phyloP scores from a whole-genome alignment of 768 basidiomycete genomes.

The Auricularia cornea region DNA sequence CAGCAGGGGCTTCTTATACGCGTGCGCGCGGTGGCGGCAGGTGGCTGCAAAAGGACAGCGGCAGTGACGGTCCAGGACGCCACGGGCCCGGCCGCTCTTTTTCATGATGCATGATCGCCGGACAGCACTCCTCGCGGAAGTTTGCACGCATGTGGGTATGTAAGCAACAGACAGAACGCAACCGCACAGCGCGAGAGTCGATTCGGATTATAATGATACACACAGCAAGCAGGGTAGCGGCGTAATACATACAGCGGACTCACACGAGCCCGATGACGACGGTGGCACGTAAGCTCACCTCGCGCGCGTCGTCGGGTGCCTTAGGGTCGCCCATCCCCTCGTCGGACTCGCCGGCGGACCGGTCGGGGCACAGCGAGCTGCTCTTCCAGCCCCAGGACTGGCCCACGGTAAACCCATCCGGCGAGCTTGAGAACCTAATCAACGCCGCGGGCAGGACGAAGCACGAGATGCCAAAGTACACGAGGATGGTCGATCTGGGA shows the following conservation, averaged over 20 bases:
- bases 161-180: no score
- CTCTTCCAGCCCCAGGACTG: constrained; percentile 96
- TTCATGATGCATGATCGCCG: no score
- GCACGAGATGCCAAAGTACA: constrained; percentile 80
- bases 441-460: constrained; percentile 74
- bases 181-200: no score
- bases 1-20: background rate
- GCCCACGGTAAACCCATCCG: constrained; percentile 74
- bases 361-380: constrained; percentile 40
- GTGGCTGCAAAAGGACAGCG: no score
- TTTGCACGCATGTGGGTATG: no score
- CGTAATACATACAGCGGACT: background rate
- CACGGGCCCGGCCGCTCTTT: no score
- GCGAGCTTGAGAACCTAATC: constrained; percentile 77
- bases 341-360: constrained; percentile 9
- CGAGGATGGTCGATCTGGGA: constrained; percentile 58
- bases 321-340: constrained; percentile 14
- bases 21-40: no score
- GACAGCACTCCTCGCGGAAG: no score
- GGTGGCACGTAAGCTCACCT: constrained; percentile 68
- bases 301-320: constrained; percentile 33
- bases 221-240: no score
- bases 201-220: no score
- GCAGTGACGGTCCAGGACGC: no score
- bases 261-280: constrained; percentile 71